phyloP scores from a whole-genome alignment of 495 filamentous ascomycete genomes.

The Talaromyces nanjingensis region DNA sequence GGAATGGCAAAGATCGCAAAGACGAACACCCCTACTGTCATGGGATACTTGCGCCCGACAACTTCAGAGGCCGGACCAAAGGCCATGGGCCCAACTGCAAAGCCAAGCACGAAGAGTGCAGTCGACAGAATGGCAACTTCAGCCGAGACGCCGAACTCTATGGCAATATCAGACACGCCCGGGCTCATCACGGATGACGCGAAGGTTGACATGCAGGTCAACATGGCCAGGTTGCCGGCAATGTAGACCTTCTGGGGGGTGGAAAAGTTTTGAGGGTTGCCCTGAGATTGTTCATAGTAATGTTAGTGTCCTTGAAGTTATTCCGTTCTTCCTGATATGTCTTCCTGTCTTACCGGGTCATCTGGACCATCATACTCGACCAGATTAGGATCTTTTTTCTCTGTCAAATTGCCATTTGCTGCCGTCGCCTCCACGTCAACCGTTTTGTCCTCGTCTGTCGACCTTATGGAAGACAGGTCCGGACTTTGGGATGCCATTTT shows the following conservation, averaged over 20 bases:
- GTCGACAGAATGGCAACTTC: background rate
- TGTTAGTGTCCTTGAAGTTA: background rate
- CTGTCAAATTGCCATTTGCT: background rate
- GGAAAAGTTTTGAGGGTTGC: background rate
- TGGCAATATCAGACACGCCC: background rate
- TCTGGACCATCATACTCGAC: too few species aligned
- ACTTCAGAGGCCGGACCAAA: background rate
- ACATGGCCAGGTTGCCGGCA: background rate
- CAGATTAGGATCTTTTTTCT: background rate
- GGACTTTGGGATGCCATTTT: background rate
- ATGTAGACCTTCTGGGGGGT: background rate
- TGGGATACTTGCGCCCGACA: background rate
- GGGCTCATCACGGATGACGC: background rate
- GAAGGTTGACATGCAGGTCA: background rate
- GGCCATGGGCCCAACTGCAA: background rate
- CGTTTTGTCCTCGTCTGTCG: background rate
- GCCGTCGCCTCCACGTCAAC: background rate
- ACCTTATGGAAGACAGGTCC: background rate
- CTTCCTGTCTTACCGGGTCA: too few species aligned
- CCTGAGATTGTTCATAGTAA: background rate
- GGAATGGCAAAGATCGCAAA: background rate
- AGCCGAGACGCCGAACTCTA: background rate
- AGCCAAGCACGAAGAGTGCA: background rate
- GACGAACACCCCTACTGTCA: background rate
- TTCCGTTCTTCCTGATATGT: background rate